phyloP scores from a whole-genome alignment of 1,139 yeast genomes.

The Candida buenavistaensis region DNA sequence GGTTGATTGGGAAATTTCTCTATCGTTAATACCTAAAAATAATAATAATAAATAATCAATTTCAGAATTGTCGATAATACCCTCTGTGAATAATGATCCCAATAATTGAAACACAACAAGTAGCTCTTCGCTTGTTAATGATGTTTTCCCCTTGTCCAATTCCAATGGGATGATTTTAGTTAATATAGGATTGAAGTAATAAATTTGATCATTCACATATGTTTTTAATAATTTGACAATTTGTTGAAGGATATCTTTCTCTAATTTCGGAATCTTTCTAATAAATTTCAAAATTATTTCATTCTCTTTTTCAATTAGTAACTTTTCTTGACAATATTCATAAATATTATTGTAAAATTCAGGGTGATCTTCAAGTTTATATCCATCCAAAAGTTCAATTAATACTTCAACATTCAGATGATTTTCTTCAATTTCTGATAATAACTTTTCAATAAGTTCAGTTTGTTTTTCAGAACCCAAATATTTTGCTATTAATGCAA shows the following conservation, averaged over 20 bases:
- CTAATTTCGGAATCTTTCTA: slow-evolving; percentile 21
- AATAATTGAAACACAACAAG: slow-evolving; percentile 15
- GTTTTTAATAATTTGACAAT: slow-evolving; percentile 12
- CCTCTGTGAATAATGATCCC: slow-evolving; percentile 17
- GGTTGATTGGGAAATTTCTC: slow-evolving; percentile 30
- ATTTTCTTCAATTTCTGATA: slow-evolving; percentile 17
- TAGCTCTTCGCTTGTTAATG: slow-evolving; percentile 6
- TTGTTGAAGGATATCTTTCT: slow-evolving; percentile 17
- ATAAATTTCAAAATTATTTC: slow-evolving; percentile 18
- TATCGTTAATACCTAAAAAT: slow-evolving; percentile 33
- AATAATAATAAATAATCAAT: slow-evolving; percentile 29
- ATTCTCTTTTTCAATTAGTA: slow-evolving; percentile 10
- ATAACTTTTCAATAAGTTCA: slow-evolving; percentile 25
- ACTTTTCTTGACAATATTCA: slow-evolving; percentile 17
- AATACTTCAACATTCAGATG: slow-evolving; percentile 26
- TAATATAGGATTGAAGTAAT: slow-evolving; percentile 8
- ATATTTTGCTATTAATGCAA: slow-evolving; percentile 29
- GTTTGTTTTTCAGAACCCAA: slow-evolving; percentile 27
- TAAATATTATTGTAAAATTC: slow-evolving; percentile 23
- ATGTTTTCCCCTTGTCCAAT: background rate
- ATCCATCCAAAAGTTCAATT: slow-evolving; percentile 34
- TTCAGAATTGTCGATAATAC: slow-evolving; percentile 5
- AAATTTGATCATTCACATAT: slow-evolving; percentile 10
- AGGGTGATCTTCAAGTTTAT: slow-evolving; percentile 21
- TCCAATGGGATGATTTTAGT: slow-evolving; percentile 6